These are phyloP conservation scores for Rhazya stricta DNA, from an alignment of 257 asterid genomes.

Conservation along the genomic window DNA sequence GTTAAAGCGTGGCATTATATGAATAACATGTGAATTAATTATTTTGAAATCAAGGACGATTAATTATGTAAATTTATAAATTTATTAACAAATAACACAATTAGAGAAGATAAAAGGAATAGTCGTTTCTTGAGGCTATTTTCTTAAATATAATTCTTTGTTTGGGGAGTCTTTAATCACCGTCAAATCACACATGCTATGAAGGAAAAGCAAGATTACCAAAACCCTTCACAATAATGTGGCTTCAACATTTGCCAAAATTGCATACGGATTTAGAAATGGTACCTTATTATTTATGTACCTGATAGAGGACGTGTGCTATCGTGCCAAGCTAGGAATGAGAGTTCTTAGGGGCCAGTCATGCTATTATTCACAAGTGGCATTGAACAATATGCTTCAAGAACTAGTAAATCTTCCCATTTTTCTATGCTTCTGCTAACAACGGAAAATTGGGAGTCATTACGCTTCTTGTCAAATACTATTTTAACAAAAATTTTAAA, in stretches of 20 bases:
- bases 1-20: too few species aligned
- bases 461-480: too few species aligned
- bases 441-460: too few species aligned
- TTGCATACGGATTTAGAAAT: background rate
- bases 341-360: background rate
- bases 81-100: background rate
- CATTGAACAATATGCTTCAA: background rate
- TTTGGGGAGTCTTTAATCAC: background rate
- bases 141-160: background rate
- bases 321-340: background rate
- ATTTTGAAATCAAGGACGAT: too few species aligned
- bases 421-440: too few species aligned
- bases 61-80: too few species aligned
- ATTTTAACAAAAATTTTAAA: too few species aligned
- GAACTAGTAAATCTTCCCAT: too few species aligned
- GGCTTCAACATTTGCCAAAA: background rate
- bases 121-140: background rate
- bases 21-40: too few species aligned
- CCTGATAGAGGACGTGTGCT: background rate
- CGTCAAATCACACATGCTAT: background rate
- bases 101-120: too few species aligned
- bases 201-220: background rate
- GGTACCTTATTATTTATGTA: background rate
- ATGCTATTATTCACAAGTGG: conserved; percentile 3
- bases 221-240: background rate